Conservation (phyloP, 1,284 basidiomycete genomes). For the Mycena sp. region DNA sequence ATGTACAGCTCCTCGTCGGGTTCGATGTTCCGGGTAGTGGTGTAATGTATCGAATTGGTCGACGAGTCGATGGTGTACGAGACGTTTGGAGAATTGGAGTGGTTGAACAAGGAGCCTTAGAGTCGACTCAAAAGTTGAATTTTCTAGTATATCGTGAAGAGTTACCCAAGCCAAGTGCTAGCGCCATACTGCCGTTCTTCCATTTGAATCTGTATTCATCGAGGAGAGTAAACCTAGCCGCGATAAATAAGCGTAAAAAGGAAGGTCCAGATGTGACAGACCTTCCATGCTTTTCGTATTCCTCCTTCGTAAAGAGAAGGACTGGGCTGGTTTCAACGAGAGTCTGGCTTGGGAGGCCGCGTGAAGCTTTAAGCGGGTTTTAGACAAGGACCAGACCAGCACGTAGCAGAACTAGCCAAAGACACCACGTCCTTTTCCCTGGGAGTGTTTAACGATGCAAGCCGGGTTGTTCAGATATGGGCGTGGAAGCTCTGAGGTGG, state of each 20-base stretch:
- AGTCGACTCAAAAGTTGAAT: constrained; percentile 5
- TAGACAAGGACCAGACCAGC: neutral
- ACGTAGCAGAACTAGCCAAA: constrained; percentile 56
- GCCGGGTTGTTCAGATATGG: neutral
- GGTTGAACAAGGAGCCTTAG: constrained; percentile 84
- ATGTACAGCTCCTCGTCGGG: constrained; percentile 83
- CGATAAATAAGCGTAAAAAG: neutral
- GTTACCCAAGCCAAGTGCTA: constrained; percentile 88
- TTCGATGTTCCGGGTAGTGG: constrained; percentile 61
- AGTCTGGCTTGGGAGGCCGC: constrained; percentile 57
- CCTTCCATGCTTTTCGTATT: constrained; percentile 73
- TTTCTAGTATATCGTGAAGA: neutral
- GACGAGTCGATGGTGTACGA: constrained; percentile 65
- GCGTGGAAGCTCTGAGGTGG: constrained; percentile 3
- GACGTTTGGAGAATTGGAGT: constrained; percentile 77
- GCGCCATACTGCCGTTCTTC: constrained; percentile 83
- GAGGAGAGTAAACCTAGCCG: constrained; percentile 70
- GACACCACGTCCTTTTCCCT: constrained; percentile 70
- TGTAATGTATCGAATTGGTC: constrained; percentile 75
- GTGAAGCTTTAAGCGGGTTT: constrained; percentile 56
- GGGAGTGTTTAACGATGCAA: constrained; percentile 29
- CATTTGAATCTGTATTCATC: constrained; percentile 91
- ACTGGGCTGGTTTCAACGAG: constrained; percentile 88
- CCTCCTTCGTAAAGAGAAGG: constrained; percentile 77
- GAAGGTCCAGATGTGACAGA: neutral